Evolutionary conservation across 176 grass and related monocot species (phyloP), one percentile per base, ranked within the genome.

Genomic region (Oryza meyeriana): DNA sequence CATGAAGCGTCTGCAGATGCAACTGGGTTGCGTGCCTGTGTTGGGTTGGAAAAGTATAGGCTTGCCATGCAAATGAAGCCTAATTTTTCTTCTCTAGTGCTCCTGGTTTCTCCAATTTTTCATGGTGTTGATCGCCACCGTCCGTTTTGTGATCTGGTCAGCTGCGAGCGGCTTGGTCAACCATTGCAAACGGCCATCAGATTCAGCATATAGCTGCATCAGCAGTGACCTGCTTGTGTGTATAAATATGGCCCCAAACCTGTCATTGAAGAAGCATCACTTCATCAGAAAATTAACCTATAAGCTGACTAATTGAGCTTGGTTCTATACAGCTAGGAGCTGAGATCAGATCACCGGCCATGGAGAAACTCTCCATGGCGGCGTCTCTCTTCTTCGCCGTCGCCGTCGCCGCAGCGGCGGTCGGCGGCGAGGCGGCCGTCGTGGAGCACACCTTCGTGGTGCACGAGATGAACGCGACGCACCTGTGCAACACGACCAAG

Each of bases 361-460:
- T 83, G 81, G 70, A 4, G 58, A 83, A 52, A 41, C 61, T 75
- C 31, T 38, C 81, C 81, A 30, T 75, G 81, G 41, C 59, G 5
- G 71, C 71, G 2, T 38, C 81, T 40, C 0, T 66, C 71, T 20
- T 83, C 41, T 38, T 28, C 59, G 69, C 69, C 20, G 40, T 52
- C 9, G 70, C 42, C 3, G 41, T 83, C 4, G 59, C 8, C 1
- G 69, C 58, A 0, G 69, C 28, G 4, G 36, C 28, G 12, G 57
- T 7, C 20, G 40, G 57, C 40, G 17, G 66, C 1, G 35, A 81
- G 17, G 67, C 52, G 6, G 58, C 81, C 0, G 59, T 75, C 13
- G 71, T 83, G n/a, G 71, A 83, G 22, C 81, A 83, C 71, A 83
- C 22, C 40, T 83, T 83, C 17, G n/a, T 83, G 74, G 65, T 87